phyloP scores from a whole-genome alignment of 2,329 filamentous ascomycete genomes.

The Pseudogymnoascus sp. region DNA sequence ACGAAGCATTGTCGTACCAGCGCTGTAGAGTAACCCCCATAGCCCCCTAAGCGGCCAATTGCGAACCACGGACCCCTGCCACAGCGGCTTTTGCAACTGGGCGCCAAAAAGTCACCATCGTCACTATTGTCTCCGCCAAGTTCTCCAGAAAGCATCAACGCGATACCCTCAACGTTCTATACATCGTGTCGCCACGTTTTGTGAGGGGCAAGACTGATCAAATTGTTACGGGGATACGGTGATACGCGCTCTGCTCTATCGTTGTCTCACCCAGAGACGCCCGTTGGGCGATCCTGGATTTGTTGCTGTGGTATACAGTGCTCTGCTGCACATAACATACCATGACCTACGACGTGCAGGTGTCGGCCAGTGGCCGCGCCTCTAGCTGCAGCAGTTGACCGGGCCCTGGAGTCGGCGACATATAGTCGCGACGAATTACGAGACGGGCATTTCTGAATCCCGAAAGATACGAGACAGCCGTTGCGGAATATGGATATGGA shows the following conservation, averaged over 20 bases:
- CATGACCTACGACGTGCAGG: slow-evolving; percentile 1
- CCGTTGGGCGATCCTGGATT: background rate
- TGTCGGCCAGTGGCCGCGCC: background rate
- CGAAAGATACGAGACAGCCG: slow-evolving; percentile 1
- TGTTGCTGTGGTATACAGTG: background rate
- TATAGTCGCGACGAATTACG: background rate
- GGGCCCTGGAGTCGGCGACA: slow-evolving; percentile 1
- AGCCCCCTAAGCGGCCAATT: background rate
- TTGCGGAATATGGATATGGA: slow-evolving; percentile 4
- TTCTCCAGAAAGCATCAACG: slow-evolving; percentile 42
- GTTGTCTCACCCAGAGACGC: slow-evolving; percentile 1
- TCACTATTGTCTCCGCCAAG: slow-evolving; percentile 25
- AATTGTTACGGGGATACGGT: slow-evolving; percentile 4
- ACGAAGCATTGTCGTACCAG: slow-evolving; percentile 13
- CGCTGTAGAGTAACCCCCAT: slow-evolving; percentile 6
- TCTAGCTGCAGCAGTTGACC: background rate
- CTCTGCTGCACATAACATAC: background rate
- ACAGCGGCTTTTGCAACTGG: background rate
- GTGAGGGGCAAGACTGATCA: background rate
- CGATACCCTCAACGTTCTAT: slow-evolving; percentile 11
- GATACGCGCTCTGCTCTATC: slow-evolving; percentile 3
- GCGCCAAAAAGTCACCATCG: background rate
- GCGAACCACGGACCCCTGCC: background rate
- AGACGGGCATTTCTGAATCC: background rate
- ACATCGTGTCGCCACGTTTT: slow-evolving; percentile 4